Percentiles rank a stretch among this genome's conserved stretches.
These are phyloP conservation scores for Microcyclospora pomicola DNA, from an alignment of 2,329 filamentous ascomycete genomes.

Conservation along the genomic window DNA sequence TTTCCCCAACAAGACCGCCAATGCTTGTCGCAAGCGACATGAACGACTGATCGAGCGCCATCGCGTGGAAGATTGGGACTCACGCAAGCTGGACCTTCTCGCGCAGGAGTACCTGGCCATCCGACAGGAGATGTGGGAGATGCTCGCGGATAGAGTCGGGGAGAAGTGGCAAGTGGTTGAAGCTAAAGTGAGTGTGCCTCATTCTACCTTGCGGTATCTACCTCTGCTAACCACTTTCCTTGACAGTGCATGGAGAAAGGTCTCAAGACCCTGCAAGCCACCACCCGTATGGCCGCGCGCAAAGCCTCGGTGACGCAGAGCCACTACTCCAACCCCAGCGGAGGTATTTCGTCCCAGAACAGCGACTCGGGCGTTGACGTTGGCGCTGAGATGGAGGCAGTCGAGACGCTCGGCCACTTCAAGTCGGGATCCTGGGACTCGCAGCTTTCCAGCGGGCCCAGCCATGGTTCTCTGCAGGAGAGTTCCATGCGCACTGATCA, in stretches of 20 bases:
- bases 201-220: background rate
- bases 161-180: constrained; percentile 57
- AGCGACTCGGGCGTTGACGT: constrained; percentile 58
- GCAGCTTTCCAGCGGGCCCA: background rate
- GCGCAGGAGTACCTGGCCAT: constrained; percentile 67
- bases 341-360: constrained; percentile 31
- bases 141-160: constrained; percentile 48
- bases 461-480: background rate
- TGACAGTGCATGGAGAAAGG: constrained; percentile 68
- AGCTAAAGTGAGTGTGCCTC: constrained; percentile 51
- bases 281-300: constrained; percentile 50
- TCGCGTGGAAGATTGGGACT: constrained; percentile 66
- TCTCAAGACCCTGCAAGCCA: constrained; percentile 63
- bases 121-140: constrained; percentile 69
- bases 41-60: constrained; percentile 66
- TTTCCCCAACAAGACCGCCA: constrained; percentile 63
- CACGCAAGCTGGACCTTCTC: constrained; percentile 57
- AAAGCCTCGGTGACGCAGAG: constrained; percentile 40
- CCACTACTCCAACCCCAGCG: constrained; percentile 12
- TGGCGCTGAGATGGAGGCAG: constrained; percentile 20
- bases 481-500: constrained; percentile 5
- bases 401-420: background rate
- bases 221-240: background rate
- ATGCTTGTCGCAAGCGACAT: constrained; percentile 80
- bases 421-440: constrained; percentile 16